Conservation (phyloP, 345 rosid species). For the Dimocarpus longan region DNA sequence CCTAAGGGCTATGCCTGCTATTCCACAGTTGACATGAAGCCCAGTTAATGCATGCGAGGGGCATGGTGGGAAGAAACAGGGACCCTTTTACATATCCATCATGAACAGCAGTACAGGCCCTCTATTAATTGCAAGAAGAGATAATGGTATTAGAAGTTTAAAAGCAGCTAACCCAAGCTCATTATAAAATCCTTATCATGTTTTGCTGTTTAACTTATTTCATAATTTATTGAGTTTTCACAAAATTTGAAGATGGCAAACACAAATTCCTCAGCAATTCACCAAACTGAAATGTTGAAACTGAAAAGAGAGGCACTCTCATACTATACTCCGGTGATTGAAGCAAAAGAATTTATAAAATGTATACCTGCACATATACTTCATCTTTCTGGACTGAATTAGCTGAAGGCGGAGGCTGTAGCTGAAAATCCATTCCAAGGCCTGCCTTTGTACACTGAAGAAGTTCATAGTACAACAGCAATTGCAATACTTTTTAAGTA, state of each 20-base stretch:
- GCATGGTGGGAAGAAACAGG: neutral
- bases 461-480: slow-evolving; percentile 23
- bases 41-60: neutral
- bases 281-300: neutral
- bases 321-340: neutral
- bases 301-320: neutral
- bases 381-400: slow-evolving; percentile 71
- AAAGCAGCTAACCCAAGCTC: neutral
- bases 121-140: neutral
- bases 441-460: slow-evolving; percentile 86
- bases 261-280: slow-evolving; percentile 8
- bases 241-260: neutral
- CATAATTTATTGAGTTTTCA: neutral
- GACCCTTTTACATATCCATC: neutral
- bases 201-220: slow-evolving; percentile 8
- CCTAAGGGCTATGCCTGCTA: no score
- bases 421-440: slow-evolving; percentile 60
- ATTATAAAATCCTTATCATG: neutral
- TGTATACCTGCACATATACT: slow-evolving; percentile 77
- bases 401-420: slow-evolving; percentile 53
- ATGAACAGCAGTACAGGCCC: neutral
- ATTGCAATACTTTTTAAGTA: slow-evolving; percentile 12
- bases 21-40: neutral
- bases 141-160: neutral
- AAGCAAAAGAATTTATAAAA: slow-evolving; percentile 11